Evolutionary conservation across 352 stramenopile genomes (phyloP).

Genomic region (Elongisporangium senticosum): DNA sequence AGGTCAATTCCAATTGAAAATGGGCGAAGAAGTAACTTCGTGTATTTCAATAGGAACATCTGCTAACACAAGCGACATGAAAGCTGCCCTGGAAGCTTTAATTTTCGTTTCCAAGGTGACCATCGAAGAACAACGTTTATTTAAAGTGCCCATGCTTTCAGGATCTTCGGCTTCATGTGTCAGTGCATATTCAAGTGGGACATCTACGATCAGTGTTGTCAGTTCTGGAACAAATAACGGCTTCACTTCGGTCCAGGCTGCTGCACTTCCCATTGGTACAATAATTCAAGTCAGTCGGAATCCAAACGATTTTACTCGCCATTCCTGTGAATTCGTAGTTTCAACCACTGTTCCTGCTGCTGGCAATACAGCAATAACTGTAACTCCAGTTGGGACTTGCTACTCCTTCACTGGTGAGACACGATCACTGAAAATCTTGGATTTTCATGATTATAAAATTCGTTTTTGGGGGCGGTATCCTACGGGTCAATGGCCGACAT

Average conservation of each 20-base stretch:
- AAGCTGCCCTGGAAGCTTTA: slow-evolving; percentile 31
- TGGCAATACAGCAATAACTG: slow-evolving; percentile 21
- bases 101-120: slow-evolving; percentile 35
- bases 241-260: slow-evolving; percentile 27
- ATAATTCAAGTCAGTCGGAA: slow-evolving; percentile 73
- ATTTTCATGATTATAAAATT: slow-evolving; percentile 71
- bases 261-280: slow-evolving; percentile 17
- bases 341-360: slow-evolving; percentile 3
- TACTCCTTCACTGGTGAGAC: slow-evolving; percentile 35
- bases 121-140: slow-evolving; percentile 43
- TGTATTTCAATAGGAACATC: slow-evolving; percentile 46
- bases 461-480: slow-evolving; percentile 64
- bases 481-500: slow-evolving; percentile 63
- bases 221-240: slow-evolving; percentile 15
- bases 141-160: slow-evolving; percentile 54
- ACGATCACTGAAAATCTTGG: slow-evolving; percentile 48
- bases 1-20: slow-evolving; percentile 45
- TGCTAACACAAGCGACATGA: slow-evolving; percentile 22
- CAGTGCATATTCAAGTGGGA: slow-evolving; percentile 24
- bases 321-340: slow-evolving; percentile 58
- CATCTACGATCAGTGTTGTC: slow-evolving; percentile 25
- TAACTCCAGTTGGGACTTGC: slow-evolving; percentile 24
- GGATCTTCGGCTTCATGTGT: slow-evolving; percentile 38
- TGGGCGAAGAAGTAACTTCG: slow-evolving; percentile 39
- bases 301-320: slow-evolving; percentile 54